These are phyloP conservation scores for Vaccinium macrocarpon DNA, from an alignment of 148 eudicot species.

Conservation along the genomic window DNA sequence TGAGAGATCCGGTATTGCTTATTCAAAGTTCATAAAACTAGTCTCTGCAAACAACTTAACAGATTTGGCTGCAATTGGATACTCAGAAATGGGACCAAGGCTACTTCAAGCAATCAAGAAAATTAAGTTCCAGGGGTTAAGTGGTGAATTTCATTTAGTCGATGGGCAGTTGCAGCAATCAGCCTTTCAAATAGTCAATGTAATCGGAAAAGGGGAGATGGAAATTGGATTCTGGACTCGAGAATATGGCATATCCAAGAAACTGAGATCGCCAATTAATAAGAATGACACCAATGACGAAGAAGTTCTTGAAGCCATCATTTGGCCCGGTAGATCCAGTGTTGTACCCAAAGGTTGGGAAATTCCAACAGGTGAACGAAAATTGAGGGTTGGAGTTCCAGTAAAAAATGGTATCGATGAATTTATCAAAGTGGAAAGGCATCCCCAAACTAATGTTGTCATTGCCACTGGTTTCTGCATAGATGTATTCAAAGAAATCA, in stretches of 20 bases:
- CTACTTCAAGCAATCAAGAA: constrained; percentile 34
- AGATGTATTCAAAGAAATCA: constrained; percentile 47
- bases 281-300: constrained; percentile 17
- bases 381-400: constrained; percentile 47
- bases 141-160: constrained; percentile 46
- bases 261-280: constrained; percentile 5
- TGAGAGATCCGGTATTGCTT: constrained; percentile 25
- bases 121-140: constrained; percentile 42
- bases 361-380: constrained; percentile 28
- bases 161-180: constrained; percentile 34
- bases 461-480: constrained; percentile 42
- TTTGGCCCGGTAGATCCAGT: constrained; percentile 60
- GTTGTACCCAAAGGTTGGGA: constrained; percentile 63
- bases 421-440: constrained; percentile 33
- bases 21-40: constrained; percentile 24
- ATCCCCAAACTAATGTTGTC: constrained; percentile 15
- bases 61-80: constrained; percentile 43
- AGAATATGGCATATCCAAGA: constrained; percentile 34
- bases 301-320: constrained; percentile 35
- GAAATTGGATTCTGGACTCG: constrained; percentile 55
- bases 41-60: constrained; percentile 12
- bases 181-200: no score
- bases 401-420: constrained; percentile 24
- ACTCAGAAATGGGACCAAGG: constrained; percentile 41
- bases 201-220: constrained; percentile 30